phyloP scores from a whole-genome alignment of 1,139 yeast species.

The Saccharomyces hybrid region DNA sequence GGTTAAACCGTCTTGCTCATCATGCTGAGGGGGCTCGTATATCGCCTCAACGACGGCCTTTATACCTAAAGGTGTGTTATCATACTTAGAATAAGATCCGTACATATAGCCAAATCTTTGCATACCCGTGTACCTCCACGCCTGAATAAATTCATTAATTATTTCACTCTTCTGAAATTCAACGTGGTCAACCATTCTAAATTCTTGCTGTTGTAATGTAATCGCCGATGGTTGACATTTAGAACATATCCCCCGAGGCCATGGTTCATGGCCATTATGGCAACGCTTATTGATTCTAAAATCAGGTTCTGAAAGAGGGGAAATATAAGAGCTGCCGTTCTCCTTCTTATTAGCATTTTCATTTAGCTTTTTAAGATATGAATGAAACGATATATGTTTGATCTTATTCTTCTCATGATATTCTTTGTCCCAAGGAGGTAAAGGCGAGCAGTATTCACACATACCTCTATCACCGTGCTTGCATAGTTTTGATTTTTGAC shows the following conservation, averaged over 20 bases:
- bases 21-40: constrained; percentile 86
- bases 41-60: constrained; percentile 92
- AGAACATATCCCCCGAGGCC: constrained; percentile 95
- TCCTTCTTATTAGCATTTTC: constrained; percentile 59
- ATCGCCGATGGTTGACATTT: constrained; percentile 96
- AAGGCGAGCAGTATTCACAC: constrained; percentile 96
- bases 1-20: constrained; percentile 78
- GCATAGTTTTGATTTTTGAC: constrained; percentile 61
- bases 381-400: constrained; percentile 84
- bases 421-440: constrained; percentile 87
- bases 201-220: constrained; percentile 81
- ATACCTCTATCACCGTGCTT: constrained; percentile 89
- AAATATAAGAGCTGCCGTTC: constrained; percentile 61
- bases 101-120: constrained; percentile 83
- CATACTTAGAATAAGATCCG: constrained; percentile 73
- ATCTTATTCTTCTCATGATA: constrained; percentile 71
- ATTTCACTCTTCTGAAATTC: constrained; percentile 73
- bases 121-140: constrained; percentile 83
- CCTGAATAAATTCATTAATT: constrained; percentile 74
- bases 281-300: constrained; percentile 60
- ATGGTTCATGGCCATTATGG: constrained; percentile 77
- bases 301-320: constrained; percentile 71
- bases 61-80: constrained; percentile 74
- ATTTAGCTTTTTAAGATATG: constrained; percentile 67
- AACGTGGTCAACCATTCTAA: constrained; percentile 96